Conservation (phyloP, 768 basidiomycete genomes). For the Mycena haematopus region DNA sequence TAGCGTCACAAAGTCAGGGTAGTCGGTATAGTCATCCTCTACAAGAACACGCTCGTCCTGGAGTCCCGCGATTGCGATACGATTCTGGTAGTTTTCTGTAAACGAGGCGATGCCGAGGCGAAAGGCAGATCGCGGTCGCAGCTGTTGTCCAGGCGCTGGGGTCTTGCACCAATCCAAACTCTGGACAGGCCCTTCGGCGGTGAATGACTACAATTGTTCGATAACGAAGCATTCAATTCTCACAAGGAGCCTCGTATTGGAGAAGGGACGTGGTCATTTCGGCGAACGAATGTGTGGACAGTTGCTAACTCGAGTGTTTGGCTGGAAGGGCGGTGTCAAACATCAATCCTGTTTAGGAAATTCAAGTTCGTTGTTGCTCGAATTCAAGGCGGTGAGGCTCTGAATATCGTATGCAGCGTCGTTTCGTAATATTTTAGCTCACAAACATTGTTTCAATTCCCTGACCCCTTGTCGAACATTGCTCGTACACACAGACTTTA, state of each 20-base stretch:
- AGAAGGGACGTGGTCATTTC: constrained; percentile 74
- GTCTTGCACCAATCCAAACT: constrained; percentile 91
- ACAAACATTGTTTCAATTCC: no score
- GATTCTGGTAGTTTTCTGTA: constrained; percentile 82
- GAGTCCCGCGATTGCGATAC: constrained; percentile 78
- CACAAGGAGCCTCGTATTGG: constrained; percentile 87
- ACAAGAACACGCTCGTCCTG: constrained; percentile 89
- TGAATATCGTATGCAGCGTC: no score
- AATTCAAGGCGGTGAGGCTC: no score
- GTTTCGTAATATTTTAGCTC: no score
- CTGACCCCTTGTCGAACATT: no score
- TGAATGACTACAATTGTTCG: constrained; percentile 19
- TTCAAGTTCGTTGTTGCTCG: no score
- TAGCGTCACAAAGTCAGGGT: constrained; percentile 86
- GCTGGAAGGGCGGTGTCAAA: not conserved
- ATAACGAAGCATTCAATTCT: constrained; percentile 38
- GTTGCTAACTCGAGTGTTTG: not conserved
- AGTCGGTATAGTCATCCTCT: constrained; percentile 82
- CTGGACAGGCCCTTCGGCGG: constrained; percentile 77
- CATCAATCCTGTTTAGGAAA: no score
- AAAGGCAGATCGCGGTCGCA: constrained; percentile 77
- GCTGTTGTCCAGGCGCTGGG: constrained; percentile 72
- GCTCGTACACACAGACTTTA: no score
- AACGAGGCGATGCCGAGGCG: constrained; percentile 88
- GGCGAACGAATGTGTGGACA: not conserved